Base-by-base conservation (phyloP, 164 flowering plant species). In the Annona squamosa region DNA sequence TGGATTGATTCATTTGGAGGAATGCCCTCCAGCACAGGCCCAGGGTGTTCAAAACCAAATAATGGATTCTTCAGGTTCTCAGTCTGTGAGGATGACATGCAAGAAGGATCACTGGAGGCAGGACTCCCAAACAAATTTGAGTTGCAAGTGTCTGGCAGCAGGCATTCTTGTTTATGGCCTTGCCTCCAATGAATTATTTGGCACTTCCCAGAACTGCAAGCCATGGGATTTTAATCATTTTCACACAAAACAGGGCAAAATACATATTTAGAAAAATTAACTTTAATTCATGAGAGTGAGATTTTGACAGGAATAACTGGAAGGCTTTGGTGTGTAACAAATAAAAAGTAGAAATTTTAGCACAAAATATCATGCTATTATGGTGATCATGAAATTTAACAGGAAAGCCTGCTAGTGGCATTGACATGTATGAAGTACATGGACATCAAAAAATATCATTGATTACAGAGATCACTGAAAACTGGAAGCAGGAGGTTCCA, bases 181-280 rank as follows among this genome's bases (percentile, higher is more conserved):
- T 85, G 86, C 85, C 98, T 87, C 98, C 98, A 93, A 72, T 93
- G 98, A 73, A 87, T 74, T 72, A 93, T 93, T 71, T 93, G 98
- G 77, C 98, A 93, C 81, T 83, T 91, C 46, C 97, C 98, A 72
- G 98, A 92, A 80, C 98, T 92, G 87, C 80, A 83, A 37, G 74
- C 71, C 46, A 68, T 44, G 37, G n/a, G 3, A 73, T 16, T 47
- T 71, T 6, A 61, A 65, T 12, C 52, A 63, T 10, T 69, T 13
- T 37, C 1, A 10, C 72, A 72, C 41, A 64, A 71, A 67, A 26
- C 52, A 2, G 1, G 18, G 57, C 37, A 68, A 63, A 65, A 43
- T 26, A 57, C 63, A 70, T 4, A 56, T 75, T 26, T 17, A 66
- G 66, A 17, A 1, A 52, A 63, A 26, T 47, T 13, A 6, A 45